Percentiles rank a stretch among this genome's conserved stretches.
Evolutionary conservation across 441 rosid genomes (phyloP).

Genomic region (Sinapis alba): DNA sequence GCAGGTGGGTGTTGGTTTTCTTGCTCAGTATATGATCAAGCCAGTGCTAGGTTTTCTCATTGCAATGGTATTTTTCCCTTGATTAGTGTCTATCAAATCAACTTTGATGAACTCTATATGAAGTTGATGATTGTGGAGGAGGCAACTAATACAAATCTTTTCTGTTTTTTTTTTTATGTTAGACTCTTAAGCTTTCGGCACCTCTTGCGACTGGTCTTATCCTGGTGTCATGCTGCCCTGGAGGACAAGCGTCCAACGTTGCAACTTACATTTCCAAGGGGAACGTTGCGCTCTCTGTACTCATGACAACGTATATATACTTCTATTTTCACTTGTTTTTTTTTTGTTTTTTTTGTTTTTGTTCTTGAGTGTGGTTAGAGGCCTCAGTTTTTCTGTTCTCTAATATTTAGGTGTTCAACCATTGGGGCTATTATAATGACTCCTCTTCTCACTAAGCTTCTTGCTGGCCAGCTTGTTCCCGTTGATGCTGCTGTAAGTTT

Average conservation of each 20-base stretch:
- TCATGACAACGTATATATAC: slow-evolving; percentile 87
- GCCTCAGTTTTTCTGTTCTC: neutral
- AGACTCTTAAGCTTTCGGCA: slow-evolving; percentile 86
- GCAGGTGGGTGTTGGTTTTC: slow-evolving; percentile 96
- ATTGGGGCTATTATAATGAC: slow-evolving; percentile 97
- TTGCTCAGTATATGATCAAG: slow-evolving; percentile 86
- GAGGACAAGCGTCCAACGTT: slow-evolving; percentile 96
- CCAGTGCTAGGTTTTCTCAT: slow-evolving; percentile 79
- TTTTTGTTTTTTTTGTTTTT: neutral
- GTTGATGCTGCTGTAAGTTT: slow-evolving; percentile 91
- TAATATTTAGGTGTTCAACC: slow-evolving; percentile 79
- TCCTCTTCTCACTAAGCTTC: slow-evolving; percentile 95
- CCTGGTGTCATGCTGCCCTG: slow-evolving; percentile 96
- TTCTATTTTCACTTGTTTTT: slow-evolving; percentile 7
- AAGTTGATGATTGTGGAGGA: slow-evolving; percentile 25
- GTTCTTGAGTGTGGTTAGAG: neutral
- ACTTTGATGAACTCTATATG: neutral
- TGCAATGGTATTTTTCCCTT: slow-evolving; percentile 63
- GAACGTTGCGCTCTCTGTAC: slow-evolving; percentile 95
- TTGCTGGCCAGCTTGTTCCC: slow-evolving; percentile 98
- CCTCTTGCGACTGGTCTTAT: slow-evolving; percentile 98
- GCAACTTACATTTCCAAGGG: slow-evolving; percentile 95
- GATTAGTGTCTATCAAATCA: slow-evolving; percentile 13
- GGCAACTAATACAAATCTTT: neutral
- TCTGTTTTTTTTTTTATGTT: slow-evolving; percentile 31